phyloP scores from a whole-genome alignment of 495 filamentous ascomycete genomes.

The Tetracladium marchalianum region DNA sequence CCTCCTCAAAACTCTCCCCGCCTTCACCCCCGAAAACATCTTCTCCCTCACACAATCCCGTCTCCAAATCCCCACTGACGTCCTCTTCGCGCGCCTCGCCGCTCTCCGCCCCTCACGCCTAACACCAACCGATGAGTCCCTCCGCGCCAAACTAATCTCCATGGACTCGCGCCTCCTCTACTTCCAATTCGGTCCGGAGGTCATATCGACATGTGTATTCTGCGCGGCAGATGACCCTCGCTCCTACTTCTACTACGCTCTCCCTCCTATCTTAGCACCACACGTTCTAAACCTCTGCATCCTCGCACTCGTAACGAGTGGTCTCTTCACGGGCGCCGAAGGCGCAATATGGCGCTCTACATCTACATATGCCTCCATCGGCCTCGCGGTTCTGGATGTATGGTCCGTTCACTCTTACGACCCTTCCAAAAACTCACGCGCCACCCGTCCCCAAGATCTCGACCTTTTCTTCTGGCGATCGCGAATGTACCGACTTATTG shows the following conservation, averaged over 20 bases:
- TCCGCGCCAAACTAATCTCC: slow-evolving; percentile 57
- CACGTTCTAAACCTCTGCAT: slow-evolving; percentile 68
- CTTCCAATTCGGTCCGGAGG: slow-evolving; percentile 66
- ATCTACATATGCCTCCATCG: slow-evolving; percentile 53
- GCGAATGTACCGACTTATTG: slow-evolving; percentile 45
- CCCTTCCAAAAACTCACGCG: slow-evolving; percentile 45
- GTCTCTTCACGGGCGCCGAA: slow-evolving; percentile 42
- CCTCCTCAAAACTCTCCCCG: slow-evolving; percentile 54
- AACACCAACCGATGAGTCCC: slow-evolving; percentile 48
- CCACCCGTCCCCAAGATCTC: slow-evolving; percentile 45
- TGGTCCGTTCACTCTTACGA: slow-evolving; percentile 52
- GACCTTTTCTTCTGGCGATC: slow-evolving; percentile 61
- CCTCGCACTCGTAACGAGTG: slow-evolving; percentile 55
- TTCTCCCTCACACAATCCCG: slow-evolving; percentile 71
- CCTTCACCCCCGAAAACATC: slow-evolving; percentile 68
- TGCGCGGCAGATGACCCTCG: slow-evolving; percentile 64
- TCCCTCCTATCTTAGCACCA: slow-evolving; percentile 62
- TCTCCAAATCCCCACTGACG: slow-evolving; percentile 72
- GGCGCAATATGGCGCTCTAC: slow-evolving; percentile 57
- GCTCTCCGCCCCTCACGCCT: slow-evolving; percentile 43
- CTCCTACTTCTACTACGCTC: slow-evolving; percentile 70
- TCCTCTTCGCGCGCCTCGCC: slow-evolving; percentile 73
- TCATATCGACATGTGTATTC: slow-evolving; percentile 65
- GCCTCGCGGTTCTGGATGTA: slow-evolving; percentile 51
- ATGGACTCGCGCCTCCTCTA: slow-evolving; percentile 70